Conservation (phyloP, 2,329 filamentous ascomycete species). For the Grosmannia serpens region DNA sequence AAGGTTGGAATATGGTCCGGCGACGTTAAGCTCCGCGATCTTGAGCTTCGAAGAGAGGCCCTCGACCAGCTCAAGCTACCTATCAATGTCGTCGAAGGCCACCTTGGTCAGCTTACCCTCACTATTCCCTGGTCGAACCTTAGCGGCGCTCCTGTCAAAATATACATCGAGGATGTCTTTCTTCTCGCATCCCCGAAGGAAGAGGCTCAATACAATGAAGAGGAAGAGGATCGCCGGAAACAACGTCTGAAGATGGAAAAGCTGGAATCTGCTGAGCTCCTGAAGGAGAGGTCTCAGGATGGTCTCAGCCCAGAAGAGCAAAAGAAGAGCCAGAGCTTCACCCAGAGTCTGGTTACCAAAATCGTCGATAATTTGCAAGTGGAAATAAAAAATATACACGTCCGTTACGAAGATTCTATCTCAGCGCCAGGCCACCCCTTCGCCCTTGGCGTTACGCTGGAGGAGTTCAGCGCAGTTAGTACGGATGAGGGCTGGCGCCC, state of each 20-base stretch:
- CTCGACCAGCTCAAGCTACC: constrained; percentile 94
- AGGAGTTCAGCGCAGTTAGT: constrained; percentile 94
- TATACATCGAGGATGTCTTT: constrained; percentile 95
- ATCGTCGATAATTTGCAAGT: constrained; percentile 98
- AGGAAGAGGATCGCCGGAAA: constrained; percentile 77
- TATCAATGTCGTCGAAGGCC: constrained; percentile 91
- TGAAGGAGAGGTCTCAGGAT: constrained; percentile 87
- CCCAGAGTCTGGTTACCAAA: constrained; percentile 84
- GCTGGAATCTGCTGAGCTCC: constrained; percentile 85
- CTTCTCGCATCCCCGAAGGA: constrained; percentile 90
- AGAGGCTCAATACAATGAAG: constrained; percentile 83
- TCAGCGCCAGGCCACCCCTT: constrained; percentile 93
- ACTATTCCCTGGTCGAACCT: constrained; percentile 97
- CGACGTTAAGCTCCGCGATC: constrained; percentile 87
- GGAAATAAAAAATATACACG: constrained; percentile 94
- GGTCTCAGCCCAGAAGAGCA: constrained; percentile 92
- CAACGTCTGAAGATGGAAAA: constrained; percentile 99
- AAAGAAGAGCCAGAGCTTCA: constrained; percentile 96
- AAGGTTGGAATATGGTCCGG: constrained; percentile 99
- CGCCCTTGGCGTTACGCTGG: constrained; percentile 79
- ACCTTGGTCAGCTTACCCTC: constrained; percentile 82
- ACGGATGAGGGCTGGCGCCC: constrained; percentile 93
- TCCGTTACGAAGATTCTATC: constrained; percentile 96
- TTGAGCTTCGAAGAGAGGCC: constrained; percentile 87
- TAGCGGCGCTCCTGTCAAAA: constrained; percentile 82